phyloP scores from a whole-genome alignment of 768 basidiomycete genomes.

The Mycena floridula region DNA sequence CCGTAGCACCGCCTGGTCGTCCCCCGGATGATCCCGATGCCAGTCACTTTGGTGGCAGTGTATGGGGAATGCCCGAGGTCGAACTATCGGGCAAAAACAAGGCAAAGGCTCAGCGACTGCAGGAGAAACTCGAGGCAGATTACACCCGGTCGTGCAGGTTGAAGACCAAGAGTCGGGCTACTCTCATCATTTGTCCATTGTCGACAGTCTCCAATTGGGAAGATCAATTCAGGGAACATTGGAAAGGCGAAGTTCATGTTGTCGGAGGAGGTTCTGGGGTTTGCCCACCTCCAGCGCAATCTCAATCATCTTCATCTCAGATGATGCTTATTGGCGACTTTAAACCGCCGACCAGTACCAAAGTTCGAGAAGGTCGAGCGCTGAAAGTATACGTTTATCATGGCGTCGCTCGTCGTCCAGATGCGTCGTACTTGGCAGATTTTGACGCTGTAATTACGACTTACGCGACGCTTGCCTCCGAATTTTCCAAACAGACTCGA shows the following conservation, averaged over 20 bases:
- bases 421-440: constrained; percentile 82
- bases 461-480: constrained; percentile 91
- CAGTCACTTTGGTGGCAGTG: constrained; percentile 68
- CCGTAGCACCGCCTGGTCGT: constrained; percentile 31
- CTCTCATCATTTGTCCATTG: constrained; percentile 93
- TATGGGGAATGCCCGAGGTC: constrained; percentile 79
- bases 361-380: constrained; percentile 40
- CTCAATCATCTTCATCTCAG: constrained; percentile 21
- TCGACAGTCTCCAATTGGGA: constrained; percentile 99
- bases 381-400: constrained; percentile 95
- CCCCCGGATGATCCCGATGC: constrained; percentile 23
- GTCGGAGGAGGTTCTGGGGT: constrained; percentile 65
- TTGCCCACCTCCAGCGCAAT: constrained; percentile 30
- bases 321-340: constrained; percentile 20
- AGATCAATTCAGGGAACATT: constrained; percentile 96
- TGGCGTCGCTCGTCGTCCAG: constrained; percentile 80
- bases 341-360: constrained; percentile 26
- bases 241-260: constrained; percentile 82
- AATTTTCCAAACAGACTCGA: constrained; percentile 84
- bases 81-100: constrained; percentile 47
- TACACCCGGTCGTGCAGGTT: constrained; percentile 68
- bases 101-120: constrained; percentile 57
- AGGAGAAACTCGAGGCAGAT: constrained; percentile 68
- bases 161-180: constrained; percentile 80
- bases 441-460: constrained; percentile 98